A percentile compares a stretch with the other conserved stretches of the same genome.
These are phyloP conservation scores for Trichocladium uniseriatum DNA, from an alignment of 495 filamentous ascomycete genomes.

Conservation along the genomic window DNA sequence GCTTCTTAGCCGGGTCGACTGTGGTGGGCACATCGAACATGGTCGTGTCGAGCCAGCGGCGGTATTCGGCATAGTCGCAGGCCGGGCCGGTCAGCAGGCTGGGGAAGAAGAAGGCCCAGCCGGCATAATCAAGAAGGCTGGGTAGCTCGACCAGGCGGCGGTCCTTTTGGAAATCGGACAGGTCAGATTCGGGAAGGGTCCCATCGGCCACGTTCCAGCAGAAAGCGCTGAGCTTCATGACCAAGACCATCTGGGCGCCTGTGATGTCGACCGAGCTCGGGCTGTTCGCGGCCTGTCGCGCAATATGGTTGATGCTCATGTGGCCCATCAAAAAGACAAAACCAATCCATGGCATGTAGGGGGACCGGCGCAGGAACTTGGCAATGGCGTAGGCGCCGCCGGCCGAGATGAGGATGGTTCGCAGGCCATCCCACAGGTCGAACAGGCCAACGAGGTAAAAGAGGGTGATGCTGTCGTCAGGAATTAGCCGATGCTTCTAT, in stretches of 20 bases:
- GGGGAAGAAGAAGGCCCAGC: constrained; percentile 93
- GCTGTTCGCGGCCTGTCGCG: constrained; percentile 60
- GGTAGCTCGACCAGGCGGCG: constrained; percentile 68
- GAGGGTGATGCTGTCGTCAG: constrained; percentile 48
- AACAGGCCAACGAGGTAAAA: constrained; percentile 96
- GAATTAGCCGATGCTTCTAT: constrained; percentile 4
- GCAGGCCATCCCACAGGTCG: constrained; percentile 80
- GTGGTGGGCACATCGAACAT: constrained; percentile 84
- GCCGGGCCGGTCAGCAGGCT: constrained; percentile 77
- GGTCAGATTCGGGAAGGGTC: constrained; percentile 60
- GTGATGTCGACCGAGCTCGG: constrained; percentile 74
- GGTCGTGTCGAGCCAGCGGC: constrained; percentile 80
- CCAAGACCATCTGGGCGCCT: constrained; percentile 93
- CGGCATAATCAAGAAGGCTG: constrained; percentile 64
- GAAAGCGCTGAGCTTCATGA: constrained; percentile 97
- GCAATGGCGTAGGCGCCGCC: constrained; percentile 76
- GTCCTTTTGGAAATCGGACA: constrained; percentile 80
- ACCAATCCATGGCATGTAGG: constrained; percentile 96
- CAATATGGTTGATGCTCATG: constrained; percentile 82
- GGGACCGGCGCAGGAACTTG: constrained; percentile 66
- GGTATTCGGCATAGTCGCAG: constrained; percentile 90
- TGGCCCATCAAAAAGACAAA: constrained; percentile 94
- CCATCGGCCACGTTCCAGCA: constrained; percentile 98
- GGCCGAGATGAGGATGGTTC: constrained; percentile 70
- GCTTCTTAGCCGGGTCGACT: constrained; percentile 68